Base-by-base conservation (phyloP, 257 asterid species). In the Solanum peruvianum region DNA sequence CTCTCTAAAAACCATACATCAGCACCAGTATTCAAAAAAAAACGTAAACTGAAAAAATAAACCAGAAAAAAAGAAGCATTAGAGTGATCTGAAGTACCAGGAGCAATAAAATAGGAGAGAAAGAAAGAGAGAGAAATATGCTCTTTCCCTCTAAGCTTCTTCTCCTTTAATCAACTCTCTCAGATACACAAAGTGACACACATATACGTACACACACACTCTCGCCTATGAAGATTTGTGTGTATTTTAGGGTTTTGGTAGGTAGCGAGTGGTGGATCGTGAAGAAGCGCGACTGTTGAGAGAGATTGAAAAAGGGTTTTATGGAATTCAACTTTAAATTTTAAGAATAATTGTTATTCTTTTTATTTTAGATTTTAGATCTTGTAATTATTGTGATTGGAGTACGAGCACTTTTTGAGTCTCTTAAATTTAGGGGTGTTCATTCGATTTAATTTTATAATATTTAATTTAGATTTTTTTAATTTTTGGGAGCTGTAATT, bases 231-330 rank as follows among this genome's bases (percentile, higher is more conserved):
- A n/a, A 52, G 72, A 35, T 52, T 52, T 52, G 44, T 20, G 62
- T 14, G 20, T 71, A 70, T 49, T 69, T 81, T 87, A 87, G 89
- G 89, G 89, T 82, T 82, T 87, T 85, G 37, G 60, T 47, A 80
- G 89, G n/a, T 76, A 85, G 72, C 88, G 45, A 75, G 88, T 60
- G 75, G 82, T 67, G 94, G 92, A 90, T 91, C 92, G 15, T n/a
- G 88, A 91, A 85, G 87, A 87, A 88, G 83, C 88, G 85, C 86
- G 89, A 88, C 49, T 39, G 1, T 76, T 41, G 16, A 72, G 29
- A 37, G 49, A 37, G 81, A 11, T 21, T 73, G 81, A 10, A 72
- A 37, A 21, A 20, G 31, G 81, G 47, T 72, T 37, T 72, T 9
- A 11, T 11, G 11, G 71, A 64, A n/a, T 62, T 62, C 70, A n/a